Evolutionary conservation across 495 filamentous ascomycete genomes (phyloP).

Genomic region (Podospora pseudopauciseta): DNA sequence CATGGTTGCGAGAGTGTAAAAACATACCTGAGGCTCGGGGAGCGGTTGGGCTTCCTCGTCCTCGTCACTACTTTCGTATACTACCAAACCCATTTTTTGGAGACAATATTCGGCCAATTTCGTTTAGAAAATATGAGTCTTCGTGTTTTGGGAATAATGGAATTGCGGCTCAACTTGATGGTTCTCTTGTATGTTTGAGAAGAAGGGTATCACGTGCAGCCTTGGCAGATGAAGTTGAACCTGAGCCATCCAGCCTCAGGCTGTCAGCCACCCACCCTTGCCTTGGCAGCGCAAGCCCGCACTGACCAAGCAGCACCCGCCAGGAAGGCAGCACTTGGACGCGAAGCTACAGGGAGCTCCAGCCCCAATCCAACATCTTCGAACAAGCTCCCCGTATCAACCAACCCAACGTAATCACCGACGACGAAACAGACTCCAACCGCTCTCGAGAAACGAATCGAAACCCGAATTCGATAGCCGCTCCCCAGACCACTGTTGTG

Average conservation of each 20-base stretch:
- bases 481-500: constrained; percentile 13
- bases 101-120: not conserved
- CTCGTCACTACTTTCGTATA: constrained; percentile 76
- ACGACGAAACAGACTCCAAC: constrained; percentile 2
- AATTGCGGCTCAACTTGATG: constrained; percentile 4
- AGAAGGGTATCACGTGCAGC: constrained; percentile 34
- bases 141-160: not conserved
- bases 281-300: constrained; percentile 23
- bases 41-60: constrained; percentile 49
- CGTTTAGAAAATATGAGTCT: not conserved
- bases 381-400: constrained; percentile 21
- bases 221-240: not conserved
- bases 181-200: constrained; percentile 16
- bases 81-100: constrained; percentile 59
- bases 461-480: constrained; percentile 4
- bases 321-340: constrained; percentile 38
- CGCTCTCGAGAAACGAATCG: not conserved
- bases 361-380: constrained; percentile 25
- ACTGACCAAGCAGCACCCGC: constrained; percentile 10
- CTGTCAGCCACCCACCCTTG: not conserved
- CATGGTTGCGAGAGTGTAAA: not conserved
- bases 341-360: constrained; percentile 37
- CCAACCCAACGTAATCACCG: constrained; percentile 5
- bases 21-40: constrained; percentile 8
- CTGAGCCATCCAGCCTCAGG: constrained; percentile 8